Evolutionary conservation across 1,284 basidiomycete genomes (phyloP).

Genomic region (Afroboletus lepidellus): DNA sequence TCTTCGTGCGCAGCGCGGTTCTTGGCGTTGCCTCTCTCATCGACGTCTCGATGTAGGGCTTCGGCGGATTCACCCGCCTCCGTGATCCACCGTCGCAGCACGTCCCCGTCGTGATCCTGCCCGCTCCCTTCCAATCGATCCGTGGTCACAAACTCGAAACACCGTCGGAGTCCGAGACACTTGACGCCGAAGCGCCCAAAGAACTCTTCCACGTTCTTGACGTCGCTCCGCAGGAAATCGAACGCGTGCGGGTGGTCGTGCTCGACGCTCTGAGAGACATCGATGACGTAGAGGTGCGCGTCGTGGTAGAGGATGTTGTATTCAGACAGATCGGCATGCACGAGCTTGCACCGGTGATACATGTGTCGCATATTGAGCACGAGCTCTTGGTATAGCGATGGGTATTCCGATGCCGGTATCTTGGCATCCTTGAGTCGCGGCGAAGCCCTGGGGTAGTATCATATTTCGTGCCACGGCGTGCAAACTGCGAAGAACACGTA

Average conservation of each 20-base stretch:
- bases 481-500: conserved; percentile 37
- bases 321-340: conserved; percentile 97
- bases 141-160: conserved; percentile 87
- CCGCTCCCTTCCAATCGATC: conserved; percentile 44
- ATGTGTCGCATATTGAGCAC: conserved; percentile 80
- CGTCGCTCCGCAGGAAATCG: conserved; percentile 92
- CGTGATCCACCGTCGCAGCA: conserved; percentile 53
- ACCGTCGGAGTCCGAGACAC: conserved; percentile 78
- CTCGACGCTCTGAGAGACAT: conserved; percentile 98
- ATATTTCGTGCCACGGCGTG: conserved; percentile 6
- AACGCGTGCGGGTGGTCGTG: conserved; percentile 96
- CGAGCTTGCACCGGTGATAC: conserved; percentile 89
- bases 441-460: conserved; percentile 61
- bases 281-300: conserved; percentile 89
- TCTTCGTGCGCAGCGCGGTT: conserved; percentile 61
- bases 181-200: conserved; percentile 76
- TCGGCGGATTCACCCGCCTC: conserved; percentile 32
- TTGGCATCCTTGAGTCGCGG: conserved; percentile 89
- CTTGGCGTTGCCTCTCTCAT: conserved; percentile 1
- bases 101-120: conserved; percentile 40
- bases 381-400: conserved; percentile 77
- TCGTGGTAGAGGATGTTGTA: conserved; percentile 95
- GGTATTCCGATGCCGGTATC: conserved; percentile 54
- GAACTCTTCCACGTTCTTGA: conserved; percentile 93
- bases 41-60: conserved; percentile 16